Evolutionary conservation across 768 basidiomycete species (phyloP), one percentile per base, ranked within the genome.

Genomic region (Coprinellus aureogranulatus): DNA sequence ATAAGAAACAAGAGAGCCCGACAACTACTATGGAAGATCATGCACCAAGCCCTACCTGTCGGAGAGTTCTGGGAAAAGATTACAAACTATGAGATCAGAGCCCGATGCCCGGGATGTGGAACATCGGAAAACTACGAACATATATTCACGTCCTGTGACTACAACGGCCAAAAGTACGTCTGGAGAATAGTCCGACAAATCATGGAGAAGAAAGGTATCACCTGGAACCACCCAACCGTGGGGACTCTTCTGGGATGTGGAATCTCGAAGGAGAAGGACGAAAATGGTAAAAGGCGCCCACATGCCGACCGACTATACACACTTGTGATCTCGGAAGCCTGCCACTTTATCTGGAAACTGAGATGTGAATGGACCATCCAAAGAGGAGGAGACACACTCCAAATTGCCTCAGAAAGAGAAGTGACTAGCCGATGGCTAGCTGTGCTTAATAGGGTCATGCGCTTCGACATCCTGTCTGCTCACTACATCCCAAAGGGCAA

Each of bases 31-130:
- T 55, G 54, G 54, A 55, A 55, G 48, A 3, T 49, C 14, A 4
- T 34, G 11, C 54, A 55, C 44, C 34, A 26, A 5, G 54, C 54
- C n/a, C 31, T 47, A 4, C 12, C 12, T 31, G 31, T 27, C 28
- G 54, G 54, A 11, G 4, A 4, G n/a, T 46, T 48, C 44, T 55
- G 54, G 54, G 34, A 55, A 14, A 34, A 27, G 12, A 55, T 20
- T n/a, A 46, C 25, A 18, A 23, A 23, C 22, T 46, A 34, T 25
- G 54, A 55, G 31, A 5, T 23, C 4, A 55, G 9, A 16, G 54
- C 5, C 2, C 23, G 20, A 5, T 49, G 48, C 26, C 25, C 48
- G 2, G 18, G 26, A 11, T 49, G 48, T n/a, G 26, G 18, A 8
- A 20, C 20, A 4, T 6, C 28, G 2, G 48, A 49, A 49, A 28